A percentile compares a stretch with the other conserved stretches of the same genome.
These are phyloP conservation scores for Talaromyces islandicus DNA, from an alignment of 2,329 filamentous ascomycete genomes.

Conservation along the genomic window DNA sequence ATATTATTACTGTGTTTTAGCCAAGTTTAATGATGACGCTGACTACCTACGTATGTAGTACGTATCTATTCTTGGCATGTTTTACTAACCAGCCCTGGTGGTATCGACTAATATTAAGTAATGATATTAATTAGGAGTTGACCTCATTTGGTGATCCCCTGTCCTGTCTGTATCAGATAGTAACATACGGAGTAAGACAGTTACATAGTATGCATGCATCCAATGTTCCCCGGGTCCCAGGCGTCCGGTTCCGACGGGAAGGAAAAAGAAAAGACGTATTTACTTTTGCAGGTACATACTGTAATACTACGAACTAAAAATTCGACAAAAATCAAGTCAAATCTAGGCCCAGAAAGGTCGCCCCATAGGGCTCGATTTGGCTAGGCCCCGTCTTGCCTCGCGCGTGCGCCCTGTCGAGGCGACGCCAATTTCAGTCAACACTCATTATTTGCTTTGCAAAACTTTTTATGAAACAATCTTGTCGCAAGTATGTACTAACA, in stretches of 20 bases:
- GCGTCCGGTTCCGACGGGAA: neutral
- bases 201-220: neutral
- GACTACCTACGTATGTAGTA: neutral
- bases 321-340: neutral
- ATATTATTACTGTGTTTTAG: neutral
- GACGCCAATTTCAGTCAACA: neutral
- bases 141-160: neutral
- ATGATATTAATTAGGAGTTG: too few species aligned
- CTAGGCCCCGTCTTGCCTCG: neutral
- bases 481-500: neutral
- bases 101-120: neutral
- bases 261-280: neutral
- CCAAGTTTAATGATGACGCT: neutral
- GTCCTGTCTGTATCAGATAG: too few species aligned
- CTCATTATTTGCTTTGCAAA: neutral
- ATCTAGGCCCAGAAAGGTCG: neutral
- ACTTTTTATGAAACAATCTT: neutral
- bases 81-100: neutral
- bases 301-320: too few species aligned
- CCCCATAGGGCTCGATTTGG: neutral
- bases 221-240: too few species aligned
- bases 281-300: too few species aligned
- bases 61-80: neutral
- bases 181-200: too few species aligned
- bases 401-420: neutral